A percentile compares a stretch with the other conserved stretches of the same genome.
Conservation (phyloP, 257 asterid genomes). For the Solanum tarapatanum region DNA sequence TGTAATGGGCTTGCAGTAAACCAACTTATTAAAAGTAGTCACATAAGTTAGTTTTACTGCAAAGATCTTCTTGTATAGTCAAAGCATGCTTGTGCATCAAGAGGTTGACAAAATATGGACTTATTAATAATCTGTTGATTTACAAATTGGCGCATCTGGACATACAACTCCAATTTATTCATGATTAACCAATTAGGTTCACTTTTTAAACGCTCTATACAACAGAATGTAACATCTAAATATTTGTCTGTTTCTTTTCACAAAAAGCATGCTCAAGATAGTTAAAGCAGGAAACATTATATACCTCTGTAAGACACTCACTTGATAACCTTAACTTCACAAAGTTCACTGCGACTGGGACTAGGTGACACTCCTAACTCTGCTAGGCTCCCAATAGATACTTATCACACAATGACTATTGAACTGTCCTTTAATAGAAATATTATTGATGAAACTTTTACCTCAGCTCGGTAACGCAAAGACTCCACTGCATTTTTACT, state of each 20-base stretch:
- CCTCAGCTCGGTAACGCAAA: constrained; percentile 96
- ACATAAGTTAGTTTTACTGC: neutral
- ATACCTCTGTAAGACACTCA: neutral
- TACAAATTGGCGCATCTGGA: neutral
- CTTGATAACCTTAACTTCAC: neutral
- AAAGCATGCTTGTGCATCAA: neutral
- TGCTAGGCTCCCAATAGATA: neutral
- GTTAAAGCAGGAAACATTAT: neutral
- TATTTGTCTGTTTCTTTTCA: neutral
- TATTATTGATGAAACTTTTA: constrained; percentile 4
- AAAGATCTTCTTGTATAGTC: neutral
- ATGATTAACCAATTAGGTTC: neutral
- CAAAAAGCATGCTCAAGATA: neutral
- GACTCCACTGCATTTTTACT: constrained; percentile 81
- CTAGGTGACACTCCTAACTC: neutral
- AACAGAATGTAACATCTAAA: neutral
- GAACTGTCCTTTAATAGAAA: neutral
- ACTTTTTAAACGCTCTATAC: neutral
- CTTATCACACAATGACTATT: neutral
- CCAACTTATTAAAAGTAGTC: neutral
- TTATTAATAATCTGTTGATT: neutral
- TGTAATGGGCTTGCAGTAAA: neutral
- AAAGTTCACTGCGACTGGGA: neutral
- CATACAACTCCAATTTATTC: neutral
- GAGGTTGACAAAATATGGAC: neutral